Evolutionary conservation across 345 rosid species (phyloP).

Genomic region (Rhodomyrtus tomentosa): DNA sequence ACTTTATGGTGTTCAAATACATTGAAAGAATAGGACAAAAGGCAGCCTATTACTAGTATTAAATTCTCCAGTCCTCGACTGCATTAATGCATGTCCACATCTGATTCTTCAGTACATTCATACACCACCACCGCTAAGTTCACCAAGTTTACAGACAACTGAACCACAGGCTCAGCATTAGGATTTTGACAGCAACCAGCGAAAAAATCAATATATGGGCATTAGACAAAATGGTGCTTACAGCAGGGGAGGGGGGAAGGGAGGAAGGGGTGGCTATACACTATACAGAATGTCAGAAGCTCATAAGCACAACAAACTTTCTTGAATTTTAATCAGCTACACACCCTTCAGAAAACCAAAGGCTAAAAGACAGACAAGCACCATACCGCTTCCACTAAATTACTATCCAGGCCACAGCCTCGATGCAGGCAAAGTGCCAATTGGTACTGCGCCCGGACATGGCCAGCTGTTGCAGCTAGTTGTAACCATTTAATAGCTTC

Average conservation of each 20-base stretch:
- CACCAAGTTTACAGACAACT: not conserved
- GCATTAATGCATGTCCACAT: not conserved
- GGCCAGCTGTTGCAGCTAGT: slow-evolving; percentile 49
- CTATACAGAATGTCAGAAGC: not conserved
- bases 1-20: not conserved
- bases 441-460: slow-evolving; percentile 77
- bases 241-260: not conserved
- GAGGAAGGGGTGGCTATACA: not conserved
- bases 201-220: not conserved
- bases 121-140: not conserved
- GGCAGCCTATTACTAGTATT: not conserved
- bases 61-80: not conserved
- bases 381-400: slow-evolving; percentile 57
- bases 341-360: not conserved
- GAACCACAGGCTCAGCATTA: not conserved
- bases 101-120: not conserved
- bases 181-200: not conserved
- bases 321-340: not conserved
- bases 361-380: not conserved
- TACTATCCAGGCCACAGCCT: slow-evolving; percentile 39
- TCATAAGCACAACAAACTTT: not conserved
- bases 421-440: slow-evolving; percentile 75
- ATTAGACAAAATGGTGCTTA: not conserved
- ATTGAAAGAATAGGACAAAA: not conserved
- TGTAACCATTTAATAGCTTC: slow-evolving; percentile 68